Conservation (phyloP, 2,329 filamentous ascomycete genomes). For the Aspergillus clavatus region DNA sequence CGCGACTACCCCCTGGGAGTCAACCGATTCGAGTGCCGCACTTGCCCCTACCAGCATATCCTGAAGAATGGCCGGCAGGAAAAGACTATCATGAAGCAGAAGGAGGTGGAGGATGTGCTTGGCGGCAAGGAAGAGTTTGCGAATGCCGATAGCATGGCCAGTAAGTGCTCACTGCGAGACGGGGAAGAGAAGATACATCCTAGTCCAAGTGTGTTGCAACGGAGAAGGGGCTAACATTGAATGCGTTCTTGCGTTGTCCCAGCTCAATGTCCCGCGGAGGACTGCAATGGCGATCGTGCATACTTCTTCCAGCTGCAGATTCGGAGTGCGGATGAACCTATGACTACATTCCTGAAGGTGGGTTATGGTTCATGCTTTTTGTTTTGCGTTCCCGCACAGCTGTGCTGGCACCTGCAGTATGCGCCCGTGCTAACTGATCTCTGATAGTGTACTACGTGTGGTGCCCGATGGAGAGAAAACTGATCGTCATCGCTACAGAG, state of each 20-base stretch:
- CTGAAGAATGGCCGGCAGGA: constrained; percentile 78
- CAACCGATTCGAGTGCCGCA: constrained; percentile 92
- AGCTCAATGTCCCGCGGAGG: constrained; percentile 77
- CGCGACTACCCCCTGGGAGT: constrained; percentile 38
- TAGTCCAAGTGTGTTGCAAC: no score
- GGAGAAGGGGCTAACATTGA: constrained; percentile 10
- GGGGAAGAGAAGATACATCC: no score
- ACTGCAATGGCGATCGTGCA: constrained; percentile 76
- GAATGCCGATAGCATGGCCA: constrained; percentile 76
- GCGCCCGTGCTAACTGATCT: constrained; percentile 17
- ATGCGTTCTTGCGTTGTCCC: constrained; percentile 10
- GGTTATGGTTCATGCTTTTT: constrained; percentile 19
- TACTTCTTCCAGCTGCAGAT: constrained; percentile 98
- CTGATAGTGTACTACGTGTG: constrained; percentile 44
- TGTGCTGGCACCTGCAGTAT: not conserved
- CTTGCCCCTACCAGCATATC: constrained; percentile 86
- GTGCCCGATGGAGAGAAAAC: constrained; percentile 47
- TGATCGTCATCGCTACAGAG: constrained; percentile 21
- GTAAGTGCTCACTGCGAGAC: constrained; percentile 36
- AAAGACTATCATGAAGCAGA: constrained; percentile 71
- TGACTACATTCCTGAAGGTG: constrained; percentile 94
- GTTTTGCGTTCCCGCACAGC: not conserved
- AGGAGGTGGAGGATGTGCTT: constrained; percentile 84
- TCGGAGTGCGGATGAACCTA: constrained; percentile 94
- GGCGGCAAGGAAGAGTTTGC: constrained; percentile 85